Evolutionary conservation across 192 early-diverging fungal species (phyloP), one percentile per base, ranked within the genome.

Genomic region (Entomortierella chlamydospora): DNA sequence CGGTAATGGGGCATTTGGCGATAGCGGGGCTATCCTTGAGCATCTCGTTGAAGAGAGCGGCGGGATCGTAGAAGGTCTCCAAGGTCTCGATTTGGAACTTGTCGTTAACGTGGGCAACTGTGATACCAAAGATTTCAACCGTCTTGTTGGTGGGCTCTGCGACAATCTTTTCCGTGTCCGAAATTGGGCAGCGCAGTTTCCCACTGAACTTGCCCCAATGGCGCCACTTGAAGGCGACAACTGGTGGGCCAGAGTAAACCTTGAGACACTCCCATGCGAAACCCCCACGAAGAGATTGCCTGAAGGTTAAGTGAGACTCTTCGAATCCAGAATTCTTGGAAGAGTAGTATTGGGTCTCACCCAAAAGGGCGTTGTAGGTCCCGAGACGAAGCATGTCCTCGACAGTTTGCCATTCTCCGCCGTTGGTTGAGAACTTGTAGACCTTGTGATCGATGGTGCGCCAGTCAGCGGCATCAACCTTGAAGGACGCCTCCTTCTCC

Each of bases 401-500:
- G 13, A 81, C 68, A 9, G 64, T 73, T n/a, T 82, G 65, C 81
- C 83, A 84, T 34, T 60, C 25, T 13, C 56, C 39, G 13, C 83
- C 83, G 49, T 84, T 84, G 37, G 73, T 72, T 28, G 83, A 84
- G 51, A 84, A 84, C 42, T 71, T 66, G 57, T 84, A 84, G 49
- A 73, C 73, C 37, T 82, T 62, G 41, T 63, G 69, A 31, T 82
- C 62, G 26, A 84, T 84, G n/a, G 83, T 84, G 50, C 83, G 83
- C 50, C 71, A 73, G 53, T 84, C 65, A 45, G 72, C 83, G 25
- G 81, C 81, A 45, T 59, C 58, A 13, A 73, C 55, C 61, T 84
- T 84, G 49, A 73, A 84, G 18, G 83, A 84, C 22, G 73, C 69
- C 30, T 84, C 83, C 63, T 84, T 84, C 55, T 84, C 83, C 83